phyloP scores from a whole-genome alignment of 306 rosid species.

The Vigna nakashimae region DNA sequence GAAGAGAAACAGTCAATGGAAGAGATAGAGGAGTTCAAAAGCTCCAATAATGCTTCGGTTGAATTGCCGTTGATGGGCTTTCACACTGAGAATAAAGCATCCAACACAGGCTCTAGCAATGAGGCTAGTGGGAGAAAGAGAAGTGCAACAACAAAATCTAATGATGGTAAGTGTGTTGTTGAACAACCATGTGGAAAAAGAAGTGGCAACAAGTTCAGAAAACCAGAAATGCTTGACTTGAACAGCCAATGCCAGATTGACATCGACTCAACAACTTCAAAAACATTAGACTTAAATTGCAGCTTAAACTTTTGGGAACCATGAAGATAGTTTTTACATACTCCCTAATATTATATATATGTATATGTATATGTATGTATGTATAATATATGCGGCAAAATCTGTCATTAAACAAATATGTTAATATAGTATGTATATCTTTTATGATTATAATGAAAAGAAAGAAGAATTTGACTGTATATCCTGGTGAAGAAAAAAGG shows the following conservation, averaged over 20 bases:
- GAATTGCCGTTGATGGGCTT: slow-evolving; percentile 59
- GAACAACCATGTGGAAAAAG: slow-evolving; percentile 63
- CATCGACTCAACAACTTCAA: slow-evolving; percentile 57
- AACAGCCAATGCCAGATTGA: slow-evolving; percentile 69
- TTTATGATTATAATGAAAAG: slow-evolving; percentile 49
- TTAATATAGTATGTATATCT: slow-evolving; percentile 57
- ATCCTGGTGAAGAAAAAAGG: slow-evolving; percentile 50
- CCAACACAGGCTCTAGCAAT: slow-evolving; percentile 40
- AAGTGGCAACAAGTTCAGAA: slow-evolving; percentile 52
- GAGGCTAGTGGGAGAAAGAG: slow-evolving; percentile 65
- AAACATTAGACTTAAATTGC: slow-evolving; percentile 68
- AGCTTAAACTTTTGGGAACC: slow-evolving; percentile 48
- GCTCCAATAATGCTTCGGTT: slow-evolving; percentile 42
- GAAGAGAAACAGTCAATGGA: slow-evolving; percentile 57
- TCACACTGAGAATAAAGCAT: slow-evolving; percentile 47
- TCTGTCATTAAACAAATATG: slow-evolving; percentile 40
- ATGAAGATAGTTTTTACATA: slow-evolving; percentile 43
- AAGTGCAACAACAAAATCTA: slow-evolving; percentile 55
- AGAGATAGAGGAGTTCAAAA: slow-evolving; percentile 42
- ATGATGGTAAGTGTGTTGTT: slow-evolving; percentile 47
- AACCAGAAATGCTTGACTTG: slow-evolving; percentile 65
- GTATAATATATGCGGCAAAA: slow-evolving; percentile 38
- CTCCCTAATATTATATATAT: slow-evolving; percentile 10
- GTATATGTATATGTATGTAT: too few species aligned
- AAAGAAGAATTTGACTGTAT: slow-evolving; percentile 50